These are phyloP conservation scores for Macrolepiota fuliginosa DNA, from an alignment of 768 basidiomycete genomes.

Conservation along the genomic window DNA sequence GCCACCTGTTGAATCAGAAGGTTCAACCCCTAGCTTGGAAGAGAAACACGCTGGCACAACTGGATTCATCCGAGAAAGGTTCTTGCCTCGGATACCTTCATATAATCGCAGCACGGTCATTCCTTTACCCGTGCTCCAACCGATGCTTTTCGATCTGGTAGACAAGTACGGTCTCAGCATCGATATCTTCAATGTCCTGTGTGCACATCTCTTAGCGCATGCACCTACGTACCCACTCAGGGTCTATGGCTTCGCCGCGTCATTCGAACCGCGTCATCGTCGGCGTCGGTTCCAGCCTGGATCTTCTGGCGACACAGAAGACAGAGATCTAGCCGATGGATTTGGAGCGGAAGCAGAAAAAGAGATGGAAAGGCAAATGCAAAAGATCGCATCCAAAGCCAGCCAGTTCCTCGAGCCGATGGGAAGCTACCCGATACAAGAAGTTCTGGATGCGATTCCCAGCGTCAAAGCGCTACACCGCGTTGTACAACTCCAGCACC, in stretches of 20 bases:
- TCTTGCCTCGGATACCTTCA: constrained; percentile 6
- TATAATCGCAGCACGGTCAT: constrained; percentile 49
- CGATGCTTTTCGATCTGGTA: constrained; percentile 50
- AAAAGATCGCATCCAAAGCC: constrained; percentile 50
- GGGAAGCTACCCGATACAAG: constrained; percentile 47
- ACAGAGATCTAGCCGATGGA: background rate
- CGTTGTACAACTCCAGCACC: constrained; percentile 55
- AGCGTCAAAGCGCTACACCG: constrained; percentile 63
- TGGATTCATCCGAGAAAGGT: constrained; percentile 18
- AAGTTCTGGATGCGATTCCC: constrained; percentile 48
- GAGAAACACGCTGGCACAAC: constrained; percentile 28
- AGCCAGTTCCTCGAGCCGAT: constrained; percentile 62
- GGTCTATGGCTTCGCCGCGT: constrained; percentile 55
- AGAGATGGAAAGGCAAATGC: constrained; percentile 33
- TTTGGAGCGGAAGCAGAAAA: constrained; percentile 4
- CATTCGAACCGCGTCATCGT: constrained; percentile 1
- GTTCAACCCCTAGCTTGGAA: constrained; percentile 17
- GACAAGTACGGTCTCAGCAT: constrained; percentile 67
- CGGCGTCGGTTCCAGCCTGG: background rate
- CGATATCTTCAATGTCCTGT: constrained; percentile 38
- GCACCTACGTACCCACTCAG: constrained; percentile 59
- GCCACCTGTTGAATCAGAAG: constrained; percentile 34
- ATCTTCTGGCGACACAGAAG: background rate
- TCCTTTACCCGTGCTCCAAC: constrained; percentile 60
- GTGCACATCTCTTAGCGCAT: constrained; percentile 56